phyloP scores from a whole-genome alignment of 495 filamentous ascomycete genomes.

The Penicillium goetzii region DNA sequence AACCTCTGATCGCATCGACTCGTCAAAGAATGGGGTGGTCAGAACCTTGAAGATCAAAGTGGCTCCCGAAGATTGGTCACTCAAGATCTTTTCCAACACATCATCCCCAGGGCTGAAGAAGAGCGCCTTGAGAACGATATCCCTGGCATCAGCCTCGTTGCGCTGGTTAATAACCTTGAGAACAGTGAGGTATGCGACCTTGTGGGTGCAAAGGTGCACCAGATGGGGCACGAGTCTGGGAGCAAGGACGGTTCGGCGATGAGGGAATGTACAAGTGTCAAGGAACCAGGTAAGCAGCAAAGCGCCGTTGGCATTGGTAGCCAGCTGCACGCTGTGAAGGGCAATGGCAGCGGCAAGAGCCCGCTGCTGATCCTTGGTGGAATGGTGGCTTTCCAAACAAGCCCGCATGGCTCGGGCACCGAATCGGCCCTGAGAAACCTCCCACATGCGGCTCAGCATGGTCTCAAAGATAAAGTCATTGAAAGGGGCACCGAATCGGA shows the following conservation, averaged over 20 bases:
- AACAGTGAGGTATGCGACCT: slow-evolving; percentile 96
- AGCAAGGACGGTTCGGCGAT: slow-evolving; percentile 87
- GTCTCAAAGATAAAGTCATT: slow-evolving; percentile 98
- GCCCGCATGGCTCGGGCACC: slow-evolving; percentile 96
- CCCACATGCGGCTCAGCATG: slow-evolving; percentile 95
- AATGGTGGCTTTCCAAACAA: slow-evolving; percentile 93
- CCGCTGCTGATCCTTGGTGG: slow-evolving; percentile 92
- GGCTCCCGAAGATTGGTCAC: slow-evolving; percentile 88
- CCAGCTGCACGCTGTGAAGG: slow-evolving; percentile 92
- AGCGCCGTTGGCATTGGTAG: slow-evolving; percentile 95
- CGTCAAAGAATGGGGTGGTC: slow-evolving; percentile 97
- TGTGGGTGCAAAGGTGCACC: slow-evolving; percentile 98
- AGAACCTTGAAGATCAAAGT: slow-evolving; percentile 98
- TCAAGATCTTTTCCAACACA: slow-evolving; percentile 85
- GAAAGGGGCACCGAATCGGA: slow-evolving; percentile 84
- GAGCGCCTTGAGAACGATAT: slow-evolving; percentile 85
- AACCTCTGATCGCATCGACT: slow-evolving; percentile 82
- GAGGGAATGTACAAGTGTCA: slow-evolving; percentile 95
- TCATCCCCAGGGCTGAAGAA: slow-evolving; percentile 94
- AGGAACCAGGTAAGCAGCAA: slow-evolving; percentile 96
- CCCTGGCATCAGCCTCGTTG: slow-evolving; percentile 90
- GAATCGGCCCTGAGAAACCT: slow-evolving; percentile 89
- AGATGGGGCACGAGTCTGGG: slow-evolving; percentile 92
- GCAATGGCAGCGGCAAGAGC: slow-evolving; percentile 95
- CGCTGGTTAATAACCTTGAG: slow-evolving; percentile 98